Evolutionary conservation across 1,284 basidiomycete genomes (phyloP).

Genomic region (Cutaneotrichosporon sp.): DNA sequence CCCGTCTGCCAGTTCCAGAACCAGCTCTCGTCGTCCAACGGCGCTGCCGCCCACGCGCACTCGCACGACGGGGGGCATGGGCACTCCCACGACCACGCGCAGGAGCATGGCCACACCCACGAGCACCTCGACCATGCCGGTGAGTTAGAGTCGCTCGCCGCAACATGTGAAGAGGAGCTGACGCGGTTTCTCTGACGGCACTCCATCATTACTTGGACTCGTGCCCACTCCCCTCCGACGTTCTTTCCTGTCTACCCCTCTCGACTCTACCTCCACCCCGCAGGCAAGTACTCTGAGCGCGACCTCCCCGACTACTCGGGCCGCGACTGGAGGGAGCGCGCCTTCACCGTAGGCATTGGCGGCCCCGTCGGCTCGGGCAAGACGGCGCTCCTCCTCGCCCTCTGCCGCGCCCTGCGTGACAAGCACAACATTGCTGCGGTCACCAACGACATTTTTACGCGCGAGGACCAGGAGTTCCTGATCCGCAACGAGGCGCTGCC

Average conservation of each 20-base stretch:
- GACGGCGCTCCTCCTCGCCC: slow-evolving; percentile 87
- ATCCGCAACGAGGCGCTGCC: slow-evolving; percentile 89
- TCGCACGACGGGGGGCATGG: slow-evolving; percentile 32
- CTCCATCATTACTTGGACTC: too few relatives aligned
- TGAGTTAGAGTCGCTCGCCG: too few relatives aligned
- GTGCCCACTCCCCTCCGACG: too few relatives aligned
- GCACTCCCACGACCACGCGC: slow-evolving; percentile 30
- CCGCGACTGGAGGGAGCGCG: slow-evolving; percentile 87
- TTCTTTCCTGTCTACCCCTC: too few relatives aligned
- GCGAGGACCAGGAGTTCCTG: slow-evolving; percentile 96
- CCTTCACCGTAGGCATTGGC: slow-evolving; percentile 96
- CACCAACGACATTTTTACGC: slow-evolving; percentile 96
- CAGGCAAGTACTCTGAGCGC: slow-evolving; percentile 88
- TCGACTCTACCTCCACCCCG: neutral
- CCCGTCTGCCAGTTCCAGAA: slow-evolving; percentile 50
- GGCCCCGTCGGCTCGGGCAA: slow-evolving; percentile 97
- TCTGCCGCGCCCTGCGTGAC: slow-evolving; percentile 81
- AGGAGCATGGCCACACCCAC: slow-evolving; percentile 86
- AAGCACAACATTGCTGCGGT: slow-evolving; percentile 91
- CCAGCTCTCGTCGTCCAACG: slow-evolving; percentile 37
- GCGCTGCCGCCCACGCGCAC: slow-evolving; percentile 14
- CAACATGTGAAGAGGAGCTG: slow-evolving; percentile 5
- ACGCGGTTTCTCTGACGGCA: too few relatives aligned
- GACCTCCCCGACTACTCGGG: slow-evolving; percentile 85
- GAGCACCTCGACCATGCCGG: slow-evolving; percentile 86